phyloP scores from a whole-genome alignment of 148 eudicot species.

The Vaccinium darrowii region DNA sequence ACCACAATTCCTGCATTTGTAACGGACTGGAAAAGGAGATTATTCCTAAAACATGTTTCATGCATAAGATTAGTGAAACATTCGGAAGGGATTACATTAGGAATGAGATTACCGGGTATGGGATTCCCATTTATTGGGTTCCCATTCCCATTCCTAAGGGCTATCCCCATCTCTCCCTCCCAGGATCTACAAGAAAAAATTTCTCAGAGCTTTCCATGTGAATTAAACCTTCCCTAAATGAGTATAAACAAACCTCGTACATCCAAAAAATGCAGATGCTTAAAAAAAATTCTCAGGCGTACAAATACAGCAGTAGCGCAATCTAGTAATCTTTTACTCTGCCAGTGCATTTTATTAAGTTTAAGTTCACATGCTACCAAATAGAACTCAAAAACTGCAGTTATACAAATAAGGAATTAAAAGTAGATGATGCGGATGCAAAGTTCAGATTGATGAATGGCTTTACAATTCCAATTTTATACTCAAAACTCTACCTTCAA shows the following conservation, averaged over 20 bases:
- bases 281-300: not conserved
- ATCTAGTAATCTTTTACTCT: not conserved
- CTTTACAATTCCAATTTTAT: not conserved
- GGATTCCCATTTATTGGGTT: not conserved
- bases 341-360: not conserved
- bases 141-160: no score
- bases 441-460: conserved; percentile 6
- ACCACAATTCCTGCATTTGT: not conserved
- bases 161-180: not conserved
- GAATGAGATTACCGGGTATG: not conserved
- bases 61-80: not conserved
- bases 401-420: not conserved
- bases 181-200: not conserved
- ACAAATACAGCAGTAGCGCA: not conserved
- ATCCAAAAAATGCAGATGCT: not conserved
- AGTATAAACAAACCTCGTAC: not conserved
- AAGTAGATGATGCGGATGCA: not conserved
- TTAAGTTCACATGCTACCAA: not conserved
- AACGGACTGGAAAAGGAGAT: not conserved
- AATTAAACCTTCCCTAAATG: not conserved
- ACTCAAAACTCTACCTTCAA: not conserved
- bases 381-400: not conserved
- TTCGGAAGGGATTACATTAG: not conserved
- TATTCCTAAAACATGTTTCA: not conserved
- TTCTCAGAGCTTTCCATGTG: not conserved